Conservation (phyloP, 345 rosid genomes). For the Brassica incana region DNA sequence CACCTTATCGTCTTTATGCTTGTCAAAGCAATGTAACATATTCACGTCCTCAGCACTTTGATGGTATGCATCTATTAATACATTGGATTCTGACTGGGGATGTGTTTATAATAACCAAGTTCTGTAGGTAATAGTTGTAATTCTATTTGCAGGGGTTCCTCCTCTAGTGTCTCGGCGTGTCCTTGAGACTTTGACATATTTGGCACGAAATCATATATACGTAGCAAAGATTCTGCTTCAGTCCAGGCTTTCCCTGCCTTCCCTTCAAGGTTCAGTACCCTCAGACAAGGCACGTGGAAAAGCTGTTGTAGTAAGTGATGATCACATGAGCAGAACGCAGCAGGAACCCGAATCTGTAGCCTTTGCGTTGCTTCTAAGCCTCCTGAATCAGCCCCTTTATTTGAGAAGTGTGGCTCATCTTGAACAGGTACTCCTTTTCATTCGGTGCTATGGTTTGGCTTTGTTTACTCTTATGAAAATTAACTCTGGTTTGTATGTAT, state of each 20-base stretch:
- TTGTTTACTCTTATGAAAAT: neutral
- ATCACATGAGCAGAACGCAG: conserved; percentile 42
- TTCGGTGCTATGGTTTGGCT: conserved; percentile 3
- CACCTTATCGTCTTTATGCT: conserved; percentile 80
- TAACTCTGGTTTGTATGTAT: conserved; percentile 6
- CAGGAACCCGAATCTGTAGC: conserved; percentile 54
- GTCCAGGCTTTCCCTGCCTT: conserved; percentile 54
- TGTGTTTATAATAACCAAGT: neutral
- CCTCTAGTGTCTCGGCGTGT: conserved; percentile 89
- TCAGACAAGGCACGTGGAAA: conserved; percentile 62
- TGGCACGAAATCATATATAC: conserved; percentile 79
- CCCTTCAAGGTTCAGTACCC: conserved; percentile 39
- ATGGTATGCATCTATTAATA: conserved; percentile 51
- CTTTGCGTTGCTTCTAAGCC: conserved; percentile 76
- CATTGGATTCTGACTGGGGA: neutral
- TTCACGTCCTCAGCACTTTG: conserved; percentile 84
- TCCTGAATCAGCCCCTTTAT: conserved; percentile 88
- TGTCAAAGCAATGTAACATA: conserved; percentile 91
- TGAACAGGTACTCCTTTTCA: conserved; percentile 70
- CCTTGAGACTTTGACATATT: conserved; percentile 80
- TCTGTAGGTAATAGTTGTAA: neutral
- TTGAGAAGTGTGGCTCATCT: conserved; percentile 93
- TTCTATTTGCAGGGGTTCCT: conserved; percentile 66
- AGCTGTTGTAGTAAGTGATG: conserved; percentile 61
- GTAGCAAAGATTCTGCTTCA: conserved; percentile 84